Evolutionary conservation across 1,284 basidiomycete genomes (phyloP).

Genomic region (Moniliophthora roreri): DNA sequence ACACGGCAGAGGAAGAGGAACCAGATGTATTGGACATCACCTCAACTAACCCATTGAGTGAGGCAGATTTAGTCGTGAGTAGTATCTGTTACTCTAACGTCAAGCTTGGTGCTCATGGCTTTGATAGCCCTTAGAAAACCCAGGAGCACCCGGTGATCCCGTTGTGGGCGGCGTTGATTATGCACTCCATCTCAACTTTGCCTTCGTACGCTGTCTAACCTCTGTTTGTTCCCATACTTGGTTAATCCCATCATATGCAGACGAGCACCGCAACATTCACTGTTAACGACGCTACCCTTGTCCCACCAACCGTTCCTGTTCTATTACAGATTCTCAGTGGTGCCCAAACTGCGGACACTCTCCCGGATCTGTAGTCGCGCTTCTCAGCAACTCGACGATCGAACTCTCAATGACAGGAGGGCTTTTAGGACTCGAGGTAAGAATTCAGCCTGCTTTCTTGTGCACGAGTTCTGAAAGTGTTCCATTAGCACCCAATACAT

Average conservation of each 20-base stretch:
- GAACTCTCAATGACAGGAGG: slow-evolving; percentile 21
- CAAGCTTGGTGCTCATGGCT: neutral
- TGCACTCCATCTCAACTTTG: slow-evolving; percentile 29
- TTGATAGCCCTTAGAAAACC: slow-evolving; percentile 26
- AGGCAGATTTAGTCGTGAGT: slow-evolving; percentile 15
- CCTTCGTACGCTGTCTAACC: slow-evolving; percentile 19
- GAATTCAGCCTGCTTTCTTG: slow-evolving; percentile 2
- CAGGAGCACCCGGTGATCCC: slow-evolving; percentile 30
- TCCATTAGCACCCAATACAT: slow-evolving; percentile 31
- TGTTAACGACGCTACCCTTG: slow-evolving; percentile 7
- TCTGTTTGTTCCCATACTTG: too few species aligned
- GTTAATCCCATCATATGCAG: neutral
- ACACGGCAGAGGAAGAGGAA: slow-evolving; percentile 33
- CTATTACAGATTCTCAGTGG: too few species aligned
- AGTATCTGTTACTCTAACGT: neutral
- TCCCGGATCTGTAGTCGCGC: slow-evolving; percentile 24
- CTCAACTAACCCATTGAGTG: slow-evolving; percentile 13
- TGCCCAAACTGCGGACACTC: slow-evolving; percentile 21
- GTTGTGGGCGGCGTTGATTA: neutral
- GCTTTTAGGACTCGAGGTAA: slow-evolving; percentile 5
- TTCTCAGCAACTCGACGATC: slow-evolving; percentile 32
- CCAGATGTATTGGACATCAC: slow-evolving; percentile 22
- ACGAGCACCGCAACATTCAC: slow-evolving; percentile 12
- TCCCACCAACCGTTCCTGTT: slow-evolving; percentile 15
- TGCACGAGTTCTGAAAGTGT: slow-evolving; percentile 2